Conservation (phyloP, 371 early-diverging fungal species). For the Syncephalastrum contaminatum region DNA sequence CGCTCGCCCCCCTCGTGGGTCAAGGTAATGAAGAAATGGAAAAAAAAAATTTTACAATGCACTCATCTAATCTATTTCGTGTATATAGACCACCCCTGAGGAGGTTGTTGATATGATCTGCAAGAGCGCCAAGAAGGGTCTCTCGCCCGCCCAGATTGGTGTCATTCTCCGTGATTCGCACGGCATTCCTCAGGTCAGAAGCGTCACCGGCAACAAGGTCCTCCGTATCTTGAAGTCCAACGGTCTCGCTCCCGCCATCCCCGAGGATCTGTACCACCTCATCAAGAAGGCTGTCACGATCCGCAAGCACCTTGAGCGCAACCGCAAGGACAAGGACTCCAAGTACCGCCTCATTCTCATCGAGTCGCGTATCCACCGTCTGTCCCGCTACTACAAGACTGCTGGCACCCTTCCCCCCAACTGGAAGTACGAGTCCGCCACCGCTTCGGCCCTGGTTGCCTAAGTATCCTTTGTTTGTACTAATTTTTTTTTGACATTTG, state of each 20-base stretch:
- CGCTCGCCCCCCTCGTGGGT: conserved; percentile 98
- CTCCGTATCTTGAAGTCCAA: conserved; percentile 91
- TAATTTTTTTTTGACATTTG: too few relatives aligned
- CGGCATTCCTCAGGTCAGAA: conserved; percentile 97
- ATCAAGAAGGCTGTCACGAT: conserved; percentile 99
- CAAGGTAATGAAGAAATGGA: conserved; percentile 50
- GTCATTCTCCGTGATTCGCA: conserved; percentile 97
- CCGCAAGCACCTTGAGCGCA: conserved; percentile 99
- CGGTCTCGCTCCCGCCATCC: conserved; percentile 96
- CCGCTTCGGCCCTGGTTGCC: conserved; percentile 52
- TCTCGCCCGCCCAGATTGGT: conserved; percentile 99
- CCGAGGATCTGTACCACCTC: conserved; percentile 99
- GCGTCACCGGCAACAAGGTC: conserved; percentile 96
- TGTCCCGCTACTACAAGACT: conserved; percentile 99
- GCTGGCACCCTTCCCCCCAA: conserved; percentile 96
- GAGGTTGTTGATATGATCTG: conserved; percentile 98
- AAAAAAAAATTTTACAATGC: neutral
- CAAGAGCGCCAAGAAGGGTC: conserved; percentile 99
- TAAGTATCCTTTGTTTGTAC: conserved; percentile 16
- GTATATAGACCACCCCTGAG: conserved; percentile 71
- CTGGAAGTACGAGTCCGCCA: conserved; percentile 90
- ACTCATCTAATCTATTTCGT: too few relatives aligned
- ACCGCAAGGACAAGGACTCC: conserved; percentile 99
- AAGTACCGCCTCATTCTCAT: conserved; percentile 99
- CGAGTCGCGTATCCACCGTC: conserved; percentile 99